phyloP scores from a whole-genome alignment of 2,329 filamentous ascomycete species.

The Curvularia sp. region DNA sequence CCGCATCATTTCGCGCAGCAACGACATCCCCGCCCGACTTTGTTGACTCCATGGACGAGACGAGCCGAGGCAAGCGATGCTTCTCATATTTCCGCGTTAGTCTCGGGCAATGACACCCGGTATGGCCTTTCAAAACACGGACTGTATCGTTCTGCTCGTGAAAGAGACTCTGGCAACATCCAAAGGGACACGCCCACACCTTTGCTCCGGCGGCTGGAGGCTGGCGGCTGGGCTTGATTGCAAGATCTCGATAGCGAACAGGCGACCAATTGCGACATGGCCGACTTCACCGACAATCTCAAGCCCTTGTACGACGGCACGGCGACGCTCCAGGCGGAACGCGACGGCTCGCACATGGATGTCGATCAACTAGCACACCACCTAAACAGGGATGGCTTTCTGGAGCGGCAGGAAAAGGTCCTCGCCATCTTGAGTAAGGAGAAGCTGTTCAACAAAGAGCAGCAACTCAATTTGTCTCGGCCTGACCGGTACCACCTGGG shows the following conservation, averaged over 20 bases:
- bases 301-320: slow-evolving; percentile 57
- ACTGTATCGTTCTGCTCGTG: slow-evolving; percentile 2
- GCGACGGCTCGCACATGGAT: slow-evolving; percentile 54
- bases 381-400: slow-evolving; percentile 56
- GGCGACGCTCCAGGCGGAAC: slow-evolving; percentile 55
- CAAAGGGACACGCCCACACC: slow-evolving; percentile 4
- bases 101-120: slow-evolving; percentile 8
- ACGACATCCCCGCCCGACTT: slow-evolving; percentile 4
- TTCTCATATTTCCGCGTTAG: slow-evolving; percentile 19
- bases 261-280: slow-evolving; percentile 42
- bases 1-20: slow-evolving; percentile 22
- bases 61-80: slow-evolving; percentile 22
- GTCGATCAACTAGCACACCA: slow-evolving; percentile 56
- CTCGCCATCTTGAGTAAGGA: slow-evolving; percentile 55
- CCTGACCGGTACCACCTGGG: slow-evolving; percentile 61
- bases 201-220: neutral
- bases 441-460: slow-evolving; percentile 58
- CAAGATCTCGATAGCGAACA: neutral
- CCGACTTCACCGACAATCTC: slow-evolving; percentile 59
- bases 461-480: slow-evolving; percentile 59
- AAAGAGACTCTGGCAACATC: slow-evolving; percentile 3
- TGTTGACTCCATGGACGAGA: neutral
- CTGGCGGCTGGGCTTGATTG: slow-evolving; percentile 12
- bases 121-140: slow-evolving; percentile 8
- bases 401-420: slow-evolving; percentile 57